Evolutionary conservation across 1,284 basidiomycete species (phyloP), one percentile per base, ranked within the genome.

Genomic region (Malassezia restricta): DNA sequence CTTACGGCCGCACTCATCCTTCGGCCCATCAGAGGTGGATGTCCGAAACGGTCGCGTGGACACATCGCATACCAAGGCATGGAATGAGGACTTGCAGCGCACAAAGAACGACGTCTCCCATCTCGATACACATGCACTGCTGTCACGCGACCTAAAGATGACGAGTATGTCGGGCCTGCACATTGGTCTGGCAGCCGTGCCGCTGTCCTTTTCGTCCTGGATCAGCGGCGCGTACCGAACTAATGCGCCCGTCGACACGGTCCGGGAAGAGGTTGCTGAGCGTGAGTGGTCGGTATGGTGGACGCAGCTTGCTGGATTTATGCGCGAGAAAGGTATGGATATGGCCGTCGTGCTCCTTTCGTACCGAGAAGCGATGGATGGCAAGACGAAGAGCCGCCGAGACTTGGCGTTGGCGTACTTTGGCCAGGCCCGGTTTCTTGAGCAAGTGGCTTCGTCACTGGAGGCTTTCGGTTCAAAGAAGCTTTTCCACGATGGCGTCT

Each of bases 61-160:
- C 33, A 15, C 15, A 11, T 35, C 33, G 11, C 33, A 12, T 6
- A 54, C 47, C 4, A 29, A 12, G 3, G 42, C 32, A n/a, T 54
- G 52, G 52, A 29, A 40, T 11, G 14, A 17, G 82, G 84, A 5
- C 84, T 90, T 64, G 73, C 87, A 42, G 83, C 92, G 65, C 89
- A 94, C 74, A 92, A 90, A 0, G 75, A 77, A 41, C 86, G 84
- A 9, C 77, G 94, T 54, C 39, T 83, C 83, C 66, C 77, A 55
- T 28, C 43, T 55, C 39, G 30, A 37, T 17, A 39, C 53, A 24
- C 30, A 41, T 17, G 42, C 24, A n/a, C 53, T 55, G 28, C 48
- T 55, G 2, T 24, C 38, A 38, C 53, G 53, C 43, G 53, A 55
- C 41, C 12, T 46, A 12, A 55, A 55, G 33, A 31, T n/a, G 9